A percentile compares a stretch with the other conserved stretches of the same genome.
Conservation (phyloP, 768 basidiomycete species). For the Tylopilus rubrobrunneus region DNA sequence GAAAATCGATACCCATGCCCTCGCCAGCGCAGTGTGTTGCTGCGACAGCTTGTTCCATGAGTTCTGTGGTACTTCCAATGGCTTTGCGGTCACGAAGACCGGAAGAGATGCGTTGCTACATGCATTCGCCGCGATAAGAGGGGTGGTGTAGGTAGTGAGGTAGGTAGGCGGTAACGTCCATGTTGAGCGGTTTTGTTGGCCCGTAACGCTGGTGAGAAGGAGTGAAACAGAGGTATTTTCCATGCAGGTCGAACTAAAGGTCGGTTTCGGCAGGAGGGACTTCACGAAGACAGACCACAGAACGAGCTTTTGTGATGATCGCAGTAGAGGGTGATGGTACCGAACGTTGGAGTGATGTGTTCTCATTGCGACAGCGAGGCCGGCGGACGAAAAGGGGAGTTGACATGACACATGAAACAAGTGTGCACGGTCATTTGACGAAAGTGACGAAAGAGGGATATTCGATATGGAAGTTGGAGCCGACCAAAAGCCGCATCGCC, state of each 20-base stretch:
- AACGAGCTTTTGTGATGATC: conserved; percentile 62
- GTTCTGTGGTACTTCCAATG: conserved; percentile 50
- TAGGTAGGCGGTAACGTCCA: conserved; percentile 23
- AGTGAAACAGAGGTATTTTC: conserved; percentile 28
- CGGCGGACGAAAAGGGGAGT: conserved; percentile 49
- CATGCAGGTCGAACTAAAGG: conserved; percentile 31
- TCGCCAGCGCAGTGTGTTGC: conserved; percentile 45
- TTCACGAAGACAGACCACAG: conserved; percentile 66
- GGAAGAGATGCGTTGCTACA: conserved; percentile 53
- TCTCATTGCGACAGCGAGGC: conserved; percentile 51
- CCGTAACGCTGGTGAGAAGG: conserved; percentile 31
- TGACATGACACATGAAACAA: conserved; percentile 70
- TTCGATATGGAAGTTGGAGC: conserved; percentile 33
- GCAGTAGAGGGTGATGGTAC: conserved; percentile 50
- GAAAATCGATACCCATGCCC: conserved; percentile 31
- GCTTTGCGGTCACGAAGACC: conserved; percentile 53
- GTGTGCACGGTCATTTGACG: conserved; percentile 50
- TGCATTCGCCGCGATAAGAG: conserved; percentile 49
- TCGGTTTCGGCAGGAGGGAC: conserved; percentile 43
- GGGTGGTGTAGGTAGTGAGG: conserved; percentile 21
- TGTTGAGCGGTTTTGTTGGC: conserved; percentile 16
- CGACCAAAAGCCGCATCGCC: conserved; percentile 33
- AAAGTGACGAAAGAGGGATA: conserved; percentile 58
- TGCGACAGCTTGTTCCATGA: conserved; percentile 66
- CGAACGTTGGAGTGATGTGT: conserved; percentile 40